These are phyloP conservation scores for Saccharomyces hybrid DNA, from an alignment of 1,139 yeast species.

Conservation along the genomic window DNA sequence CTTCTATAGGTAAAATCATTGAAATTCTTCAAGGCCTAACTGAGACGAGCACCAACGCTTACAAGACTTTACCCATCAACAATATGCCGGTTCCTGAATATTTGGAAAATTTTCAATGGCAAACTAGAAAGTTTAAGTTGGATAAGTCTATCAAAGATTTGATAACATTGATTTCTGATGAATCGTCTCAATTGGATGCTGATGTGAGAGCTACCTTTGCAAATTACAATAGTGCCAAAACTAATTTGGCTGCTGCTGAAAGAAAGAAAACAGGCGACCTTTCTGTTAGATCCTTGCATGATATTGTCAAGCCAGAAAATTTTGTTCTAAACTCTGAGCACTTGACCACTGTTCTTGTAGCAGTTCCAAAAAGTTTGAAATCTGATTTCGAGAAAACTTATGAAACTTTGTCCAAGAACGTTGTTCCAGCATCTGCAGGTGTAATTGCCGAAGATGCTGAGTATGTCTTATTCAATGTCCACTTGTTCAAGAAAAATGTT, in stretches of 20 bases:
- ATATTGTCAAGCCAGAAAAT: constrained; percentile 76
- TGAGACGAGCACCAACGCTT: constrained; percentile 38
- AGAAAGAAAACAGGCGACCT: constrained; percentile 90
- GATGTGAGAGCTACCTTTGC: constrained; percentile 71
- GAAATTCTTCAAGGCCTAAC: constrained; percentile 61
- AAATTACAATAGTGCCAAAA: constrained; percentile 71
- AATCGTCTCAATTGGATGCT: constrained; percentile 71
- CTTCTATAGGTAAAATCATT: constrained; percentile 62
- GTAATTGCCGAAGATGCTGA: constrained; percentile 70
- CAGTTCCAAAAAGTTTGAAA: constrained; percentile 65
- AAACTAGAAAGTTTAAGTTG: constrained; percentile 71
- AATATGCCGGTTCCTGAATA: constrained; percentile 46
- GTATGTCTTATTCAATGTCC: constrained; percentile 64
- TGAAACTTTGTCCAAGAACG: constrained; percentile 72
- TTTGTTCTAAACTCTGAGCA: constrained; percentile 83
- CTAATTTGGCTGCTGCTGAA: constrained; percentile 80
- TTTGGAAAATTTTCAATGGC: constrained; percentile 78
- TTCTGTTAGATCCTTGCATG: constrained; percentile 84
- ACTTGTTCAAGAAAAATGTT: constrained; percentile 74
- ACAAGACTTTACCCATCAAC: constrained; percentile 45
- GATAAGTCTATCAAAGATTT: constrained; percentile 78
- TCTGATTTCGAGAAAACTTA: constrained; percentile 58
- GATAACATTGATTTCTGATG: constrained; percentile 61
- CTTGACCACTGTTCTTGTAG: constrained; percentile 72
- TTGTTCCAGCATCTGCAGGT: constrained; percentile 84